Base-by-base conservation (phyloP, 2,329 filamentous ascomycete species). In the Phyllosticta citrichinensis region DNA sequence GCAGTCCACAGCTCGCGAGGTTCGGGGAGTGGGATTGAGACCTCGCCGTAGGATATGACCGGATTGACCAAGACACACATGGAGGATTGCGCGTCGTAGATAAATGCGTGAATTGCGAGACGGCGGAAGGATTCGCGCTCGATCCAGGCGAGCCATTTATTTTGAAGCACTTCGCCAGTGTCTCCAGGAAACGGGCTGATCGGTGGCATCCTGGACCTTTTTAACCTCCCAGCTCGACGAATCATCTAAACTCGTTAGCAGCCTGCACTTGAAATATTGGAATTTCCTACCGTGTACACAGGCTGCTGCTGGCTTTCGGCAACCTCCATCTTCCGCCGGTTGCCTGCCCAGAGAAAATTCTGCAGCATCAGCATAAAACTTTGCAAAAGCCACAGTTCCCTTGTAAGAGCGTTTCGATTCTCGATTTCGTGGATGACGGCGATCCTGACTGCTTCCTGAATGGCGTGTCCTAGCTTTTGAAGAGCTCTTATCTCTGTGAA, bases 101-200 rank as follows among this genome's bases (percentile, higher is more conserved):
- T 72, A 65, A 87, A 87, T 14, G 83, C 75, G 67, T 87, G 84
- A 62, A 87, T 85, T 2, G 83, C 82, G 2, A 91, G 80, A 74
- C 86, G 80, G 68, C 88, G 87, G 74, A 83, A 87, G 2, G 83
- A 84, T 67, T 89, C 87, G 62, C 82, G 76, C 55, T 83, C 77
- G 14, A 82, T 78, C 87, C 87, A 90, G 24, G 73, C 72, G 60
- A 74, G 77, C 87, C 87, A 90, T 66, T 88, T 89, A 3, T 77
- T 73, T 62, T 87, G 80, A 0, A 91, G 73, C 2, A 73, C 73
- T 19, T 81, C 70, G 1, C 81, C 83, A 22, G 81, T 75, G 60
- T 88, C 86, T 1, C 80, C 77, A 0, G 77, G 67, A n/a, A 73
- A 68, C 1, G 84, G 79, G 0, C 74, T 68, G 14, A 87, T 77